Evolutionary conservation across 1,284 basidiomycete species (phyloP).

Genomic region (Ustilago crameri): DNA sequence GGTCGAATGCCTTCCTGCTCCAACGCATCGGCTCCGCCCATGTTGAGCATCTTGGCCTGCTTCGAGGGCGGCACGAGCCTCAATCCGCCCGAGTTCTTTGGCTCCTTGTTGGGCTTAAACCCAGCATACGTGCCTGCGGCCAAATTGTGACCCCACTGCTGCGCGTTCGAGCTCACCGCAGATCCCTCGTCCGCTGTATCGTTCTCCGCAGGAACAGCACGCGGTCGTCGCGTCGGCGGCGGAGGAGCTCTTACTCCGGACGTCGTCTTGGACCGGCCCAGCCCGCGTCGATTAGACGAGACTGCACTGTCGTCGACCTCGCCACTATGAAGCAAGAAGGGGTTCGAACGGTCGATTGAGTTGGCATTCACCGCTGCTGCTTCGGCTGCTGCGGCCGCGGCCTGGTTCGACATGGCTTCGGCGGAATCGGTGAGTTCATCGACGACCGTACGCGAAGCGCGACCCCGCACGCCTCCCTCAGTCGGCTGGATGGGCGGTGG

Average conservation of each 20-base stretch:
- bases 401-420: slow-evolving; percentile 55
- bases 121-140: slow-evolving; percentile 59
- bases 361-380: slow-evolving; percentile 55
- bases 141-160: slow-evolving; percentile 53
- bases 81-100: slow-evolving; percentile 52
- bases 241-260: slow-evolving; percentile 13
- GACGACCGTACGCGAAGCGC: slow-evolving; percentile 50
- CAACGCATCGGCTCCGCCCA: slow-evolving; percentile 20
- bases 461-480: slow-evolving; percentile 34
- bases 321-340: slow-evolving; percentile 58
- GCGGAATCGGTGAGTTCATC: slow-evolving; percentile 58
- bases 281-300: slow-evolving; percentile 42
- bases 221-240: slow-evolving; percentile 36
- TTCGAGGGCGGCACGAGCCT: slow-evolving; percentile 54
- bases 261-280: slow-evolving; percentile 57
- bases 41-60: slow-evolving; percentile 45
- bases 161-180: slow-evolving; percentile 23
- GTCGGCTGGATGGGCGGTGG: slow-evolving; percentile 51
- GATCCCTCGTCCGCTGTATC: slow-evolving; percentile 17
- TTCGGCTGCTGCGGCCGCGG: slow-evolving; percentile 39
- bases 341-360: slow-evolving; percentile 62
- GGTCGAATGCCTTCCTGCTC: slow-evolving; percentile 43
- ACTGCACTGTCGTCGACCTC: slow-evolving; percentile 39
- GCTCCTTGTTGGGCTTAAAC: slow-evolving; percentile 56
- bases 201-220: slow-evolving; percentile 7